phyloP scores from a whole-genome alignment of 78 protist species.

The Trichosphaerium sp. region DNA sequence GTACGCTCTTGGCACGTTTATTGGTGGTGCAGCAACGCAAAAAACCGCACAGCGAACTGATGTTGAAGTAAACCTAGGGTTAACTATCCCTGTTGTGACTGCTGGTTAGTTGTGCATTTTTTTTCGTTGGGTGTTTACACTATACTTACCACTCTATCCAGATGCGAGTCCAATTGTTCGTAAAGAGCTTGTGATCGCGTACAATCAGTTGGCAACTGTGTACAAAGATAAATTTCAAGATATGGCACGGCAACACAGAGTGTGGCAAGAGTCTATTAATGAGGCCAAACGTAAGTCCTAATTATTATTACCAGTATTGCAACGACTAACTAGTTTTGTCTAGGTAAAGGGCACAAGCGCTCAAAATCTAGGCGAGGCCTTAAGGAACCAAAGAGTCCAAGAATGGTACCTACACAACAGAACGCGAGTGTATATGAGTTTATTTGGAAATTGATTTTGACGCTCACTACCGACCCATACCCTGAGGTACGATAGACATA shows the following conservation, averaged over 20 bases:
- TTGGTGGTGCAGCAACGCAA: conserved; percentile 37
- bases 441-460: conserved; percentile 39
- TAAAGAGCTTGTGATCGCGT: conserved; percentile 40
- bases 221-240: conserved; percentile 42
- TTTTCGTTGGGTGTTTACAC: too few relatives aligned
- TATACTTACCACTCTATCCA: not conserved
- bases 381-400: too few relatives aligned
- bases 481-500: too few relatives aligned
- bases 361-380: too few relatives aligned
- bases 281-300: conserved; percentile 9
- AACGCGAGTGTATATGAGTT: conserved; percentile 31
- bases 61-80: conserved; percentile 33
- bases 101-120: too few relatives aligned
- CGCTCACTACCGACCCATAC: conserved; percentile 34
- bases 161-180: conserved; percentile 64
- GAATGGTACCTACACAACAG: too few relatives aligned
- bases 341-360: too few relatives aligned
- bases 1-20: conserved; percentile 47
- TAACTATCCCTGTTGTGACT: conserved; percentile 23
- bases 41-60: conserved; percentile 20
- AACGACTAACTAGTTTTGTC: not conserved
- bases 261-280: not conserved
- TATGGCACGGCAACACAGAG: conserved; percentile 25
- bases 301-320: not conserved
- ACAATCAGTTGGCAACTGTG: conserved; percentile 14